Evolutionary conservation across 257 asterid species (phyloP).

Genomic region (Vinca minor): DNA sequence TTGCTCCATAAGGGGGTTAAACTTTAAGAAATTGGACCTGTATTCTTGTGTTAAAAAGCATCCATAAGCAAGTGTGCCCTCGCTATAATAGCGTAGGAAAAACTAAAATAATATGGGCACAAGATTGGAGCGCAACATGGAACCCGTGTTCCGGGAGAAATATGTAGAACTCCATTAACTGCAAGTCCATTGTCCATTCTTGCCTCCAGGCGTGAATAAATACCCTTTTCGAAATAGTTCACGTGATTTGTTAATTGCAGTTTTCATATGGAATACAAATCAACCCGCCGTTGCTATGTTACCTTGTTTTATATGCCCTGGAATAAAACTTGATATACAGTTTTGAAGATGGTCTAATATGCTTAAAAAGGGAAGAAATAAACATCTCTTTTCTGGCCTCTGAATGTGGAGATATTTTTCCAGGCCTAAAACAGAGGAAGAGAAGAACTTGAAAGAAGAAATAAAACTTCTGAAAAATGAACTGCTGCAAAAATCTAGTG

Average conservation of each 20-base stretch:
- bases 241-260: background rate
- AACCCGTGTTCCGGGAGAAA: background rate
- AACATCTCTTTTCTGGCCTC: conserved; percentile 15
- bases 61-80: background rate
- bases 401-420: conserved; percentile 19
- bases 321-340: background rate
- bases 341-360: background rate
- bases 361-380: background rate
- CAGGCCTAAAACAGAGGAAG: conserved; percentile 87
- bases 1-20: background rate
- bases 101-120: background rate
- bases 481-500: conserved; percentile 36
- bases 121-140: background rate
- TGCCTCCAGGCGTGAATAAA: background rate
- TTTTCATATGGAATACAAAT: background rate
- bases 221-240: background rate
- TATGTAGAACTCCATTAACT: background rate
- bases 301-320: background rate
- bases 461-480: conserved; percentile 56
- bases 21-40: background rate
- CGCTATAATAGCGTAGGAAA: background rate
- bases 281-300: no score
- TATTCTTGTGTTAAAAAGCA: background rate
- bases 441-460: conserved; percentile 73
- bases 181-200: background rate